Base-by-base conservation (phyloP, 1,139 yeast species). In the Petasospora fabianii region DNA sequence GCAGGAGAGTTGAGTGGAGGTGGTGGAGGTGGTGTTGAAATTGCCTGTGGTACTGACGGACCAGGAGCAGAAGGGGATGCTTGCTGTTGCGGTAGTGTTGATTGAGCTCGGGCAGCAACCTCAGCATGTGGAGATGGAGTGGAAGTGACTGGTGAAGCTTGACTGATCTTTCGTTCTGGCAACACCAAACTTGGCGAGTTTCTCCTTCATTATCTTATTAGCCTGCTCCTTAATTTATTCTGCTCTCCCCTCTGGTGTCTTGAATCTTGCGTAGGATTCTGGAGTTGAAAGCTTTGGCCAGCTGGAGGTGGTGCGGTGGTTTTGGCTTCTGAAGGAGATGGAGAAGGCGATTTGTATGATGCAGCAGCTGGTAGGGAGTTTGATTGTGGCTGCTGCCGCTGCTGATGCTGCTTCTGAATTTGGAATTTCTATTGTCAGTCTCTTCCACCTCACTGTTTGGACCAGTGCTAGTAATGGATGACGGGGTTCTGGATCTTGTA, bases 211-310 rank as follows among this genome's bases (percentile, higher is more conserved):
- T 58, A 90, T 76, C 62, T 84, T 80, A 54, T 85, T 87, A 1
- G 97, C 97, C 56, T 87, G 95, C 9, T 92, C 95, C 57, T 88
- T 87, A 46, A 88, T 81, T 51, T 80, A 79, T 5, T 92, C 90
- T 3, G 95, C 76, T 47, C 96, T 73, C 36, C 85, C 94, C 50
- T 77, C 84, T 11, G 76, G 73, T 11, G 48, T 39, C 32, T 43
- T 58, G 53, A 35, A 53, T 38, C 44, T 49, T 9, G 47, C 18
- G 24, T 44, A 46, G 10, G 53, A 44, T 15, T 47, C 51, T 17
- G 56, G 46, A 5, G 53, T 46, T 1, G 52, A 38, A 13, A 53
- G 44, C 27, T 46, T 41, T 12, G 55, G 41, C 24, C 43, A 21
- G 35, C 40, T 24, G 46, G 47, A 15, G 42, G 39, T 16, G 68